These are phyloP conservation scores for Fistulifera pelliculosa DNA, from an alignment of 108 stramenopile species.

Conservation along the genomic window DNA sequence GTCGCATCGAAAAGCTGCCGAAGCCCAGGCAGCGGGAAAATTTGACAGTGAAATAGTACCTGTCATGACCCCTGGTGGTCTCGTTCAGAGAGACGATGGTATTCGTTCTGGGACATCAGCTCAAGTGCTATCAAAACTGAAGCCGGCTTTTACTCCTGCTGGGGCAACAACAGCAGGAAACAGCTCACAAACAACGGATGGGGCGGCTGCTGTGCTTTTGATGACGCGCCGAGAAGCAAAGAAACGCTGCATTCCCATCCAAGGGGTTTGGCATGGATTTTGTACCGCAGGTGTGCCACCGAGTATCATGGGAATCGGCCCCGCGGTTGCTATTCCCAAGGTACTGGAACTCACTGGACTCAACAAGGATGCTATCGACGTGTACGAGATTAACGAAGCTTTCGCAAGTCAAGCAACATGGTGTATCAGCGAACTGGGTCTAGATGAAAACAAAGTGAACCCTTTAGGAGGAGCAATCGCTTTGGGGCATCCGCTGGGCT, in stretches of 20 bases:
- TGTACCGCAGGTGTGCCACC: slow-evolving; percentile 87
- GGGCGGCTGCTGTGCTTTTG: slow-evolving; percentile 89
- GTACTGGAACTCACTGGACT: slow-evolving; percentile 55
- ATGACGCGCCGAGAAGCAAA: slow-evolving; percentile 74
- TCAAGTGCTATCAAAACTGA: slow-evolving; percentile 62
- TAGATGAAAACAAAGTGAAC: slow-evolving; percentile 79
- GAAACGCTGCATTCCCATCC: slow-evolving; percentile 52
- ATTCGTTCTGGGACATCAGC: slow-evolving; percentile 75
- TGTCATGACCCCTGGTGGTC: slow-evolving; percentile 24
- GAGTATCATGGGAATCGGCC: slow-evolving; percentile 90
- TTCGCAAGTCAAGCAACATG: slow-evolving; percentile 88
- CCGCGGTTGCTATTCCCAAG: slow-evolving; percentile 86
- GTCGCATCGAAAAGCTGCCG: slow-evolving; percentile 81
- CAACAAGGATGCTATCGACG: slow-evolving; percentile 67
- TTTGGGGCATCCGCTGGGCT: slow-evolving; percentile 92
- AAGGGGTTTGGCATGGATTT: slow-evolving; percentile 76
- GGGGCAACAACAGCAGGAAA: slow-evolving; percentile 94
- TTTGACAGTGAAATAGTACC: slow-evolving; percentile 88
- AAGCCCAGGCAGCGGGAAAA: slow-evolving; percentile 64
- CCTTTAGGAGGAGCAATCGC: slow-evolving; percentile 97
- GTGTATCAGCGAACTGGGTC: slow-evolving; percentile 53
- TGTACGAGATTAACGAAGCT: slow-evolving; percentile 97
- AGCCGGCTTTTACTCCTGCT: slow-evolving; percentile 73
- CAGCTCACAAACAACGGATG: slow-evolving; percentile 89
- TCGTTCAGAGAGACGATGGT: slow-evolving; percentile 83